phyloP scores from a whole-genome alignment of 805 yeast genomes.

The Kurtzmaniella cleridarum region DNA sequence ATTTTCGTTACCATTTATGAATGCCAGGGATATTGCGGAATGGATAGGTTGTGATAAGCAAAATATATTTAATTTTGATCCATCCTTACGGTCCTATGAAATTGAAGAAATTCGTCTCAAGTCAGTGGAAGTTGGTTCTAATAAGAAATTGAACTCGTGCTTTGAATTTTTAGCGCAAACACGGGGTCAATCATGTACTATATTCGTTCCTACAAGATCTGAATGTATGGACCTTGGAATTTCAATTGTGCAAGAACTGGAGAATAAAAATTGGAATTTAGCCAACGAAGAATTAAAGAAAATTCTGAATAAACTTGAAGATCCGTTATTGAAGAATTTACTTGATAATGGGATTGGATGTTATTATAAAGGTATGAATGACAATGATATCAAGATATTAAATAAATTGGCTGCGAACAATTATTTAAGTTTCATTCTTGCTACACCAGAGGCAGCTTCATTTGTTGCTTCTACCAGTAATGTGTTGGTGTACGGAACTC shows the following conservation, averaged over 20 bases:
- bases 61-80: constrained; percentile 64
- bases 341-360: constrained; percentile 61
- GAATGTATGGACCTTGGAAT: constrained; percentile 49
- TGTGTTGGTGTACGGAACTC: constrained; percentile 68
- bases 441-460: constrained; percentile 51
- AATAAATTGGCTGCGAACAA: constrained; percentile 47
- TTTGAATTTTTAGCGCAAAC: constrained; percentile 7
- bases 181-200: constrained; percentile 24
- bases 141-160: constrained; percentile 26
- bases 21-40: constrained; percentile 71
- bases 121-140: constrained; percentile 40
- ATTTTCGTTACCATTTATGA: constrained; percentile 63
- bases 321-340: constrained; percentile 38
- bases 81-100: constrained; percentile 52
- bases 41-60: constrained; percentile 75
- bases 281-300: constrained; percentile 37
- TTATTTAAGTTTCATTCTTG: constrained; percentile 51
- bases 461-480: constrained; percentile 47
- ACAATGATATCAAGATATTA: constrained; percentile 49
- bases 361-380: constrained; percentile 52
- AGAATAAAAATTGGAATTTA: constrained; percentile 32
- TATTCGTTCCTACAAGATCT: constrained; percentile 56
- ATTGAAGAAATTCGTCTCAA: constrained; percentile 54
- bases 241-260: constrained; percentile 36
- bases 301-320: constrained; percentile 27